Evolutionary conservation across 1,284 basidiomycete species (phyloP), one percentile per base, ranked within the genome.

Genomic region (Ustilago hordei): DNA sequence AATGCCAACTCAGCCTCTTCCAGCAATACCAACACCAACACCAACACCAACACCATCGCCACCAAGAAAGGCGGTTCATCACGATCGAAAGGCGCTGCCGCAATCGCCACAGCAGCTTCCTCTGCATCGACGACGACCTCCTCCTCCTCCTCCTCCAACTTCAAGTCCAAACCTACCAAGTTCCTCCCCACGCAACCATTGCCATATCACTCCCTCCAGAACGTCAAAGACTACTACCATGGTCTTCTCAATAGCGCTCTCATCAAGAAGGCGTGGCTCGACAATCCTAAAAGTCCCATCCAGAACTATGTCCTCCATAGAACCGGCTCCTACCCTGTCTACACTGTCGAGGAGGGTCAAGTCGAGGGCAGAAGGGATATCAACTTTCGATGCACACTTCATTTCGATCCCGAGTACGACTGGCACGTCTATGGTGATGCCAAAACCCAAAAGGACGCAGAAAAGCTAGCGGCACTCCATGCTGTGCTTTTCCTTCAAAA

Each of bases 371-470:
- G 75, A 11, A 68, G 73, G 19, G 78, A 83, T 47, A 74, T 52
- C 48, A 70, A 79, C 39, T 65, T 81, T 19, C 75, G 81, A 19
- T 74, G 76, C 78, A 64, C 60, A 12, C 60, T 71, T 43, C 47
- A 70, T 36, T 76, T 79, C n/a, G 79, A 79, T 39, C 68, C 63
- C 6, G 79, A 75, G 8, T 74, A 67, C 52, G 57, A 73, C 12
- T 75, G 89, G 52, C 52, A 86, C 35, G 89, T 88, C 9, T 84
- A 88, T 4, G 83, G 95, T 88, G 95, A 98, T 84, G 88, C 89
- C 60, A n/a, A 87, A 1, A 88, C 86, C 9, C 91, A 89, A 82
- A 92, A 92, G 79, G 90, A 92, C 36, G 92, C 95, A 2, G 91
- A 93, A 81, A 90, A 90, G 82, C 87, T 94, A 4, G 93, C 93